Evolutionary conservation across 768 basidiomycete species (phyloP), one percentile per base, ranked within the genome.

Genomic region (Termitomyces sp.): DNA sequence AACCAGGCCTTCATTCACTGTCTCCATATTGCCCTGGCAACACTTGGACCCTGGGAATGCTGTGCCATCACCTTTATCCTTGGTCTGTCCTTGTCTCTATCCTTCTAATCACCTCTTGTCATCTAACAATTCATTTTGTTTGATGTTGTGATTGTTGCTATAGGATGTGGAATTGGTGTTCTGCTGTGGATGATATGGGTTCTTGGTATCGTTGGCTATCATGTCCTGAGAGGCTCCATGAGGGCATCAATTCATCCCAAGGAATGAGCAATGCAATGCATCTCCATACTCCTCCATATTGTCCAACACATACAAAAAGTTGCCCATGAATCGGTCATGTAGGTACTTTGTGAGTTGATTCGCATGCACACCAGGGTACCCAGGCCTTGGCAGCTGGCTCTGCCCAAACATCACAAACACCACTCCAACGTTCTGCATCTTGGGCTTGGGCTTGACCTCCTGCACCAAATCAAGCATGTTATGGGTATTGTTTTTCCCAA

Each of bases 361-460:
- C 53, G 85, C 84, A 62, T 75, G 82, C 23, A 74, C 74, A 6
- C 76, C 75, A 4, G 83, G 74, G 5, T 71, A 71, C 12, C 77
- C 60, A 6, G 68, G 61, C 35, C 73, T 73, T 1, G 73, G 72
- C 0, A 75, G 84, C 19, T 84, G 78, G 6, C 84, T 77, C 2
- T 89, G 83, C 14, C 96, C 95, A 70, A 98, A 98, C 87, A 99
- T 93, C 21, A 94, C 97, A 65, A 99, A 97, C 19, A 99, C 77
- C 12, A 92, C 92, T 68, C 95, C 91, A 65, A 86, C 85, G 45
- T 84, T 80, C 56, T 79, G 76, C 29, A 12, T 82, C 84, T 8
- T 89, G 84, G 38, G n/a, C n/a, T n/a, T n/a, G n/a, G n/a, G 11
- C 19, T 53, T 37, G 73, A 95, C 96, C 63, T 90, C 84, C 46